Percentiles rank a stretch among this genome's conserved stretches.
Evolutionary conservation across 2,329 filamentous ascomycete species (phyloP).

Genomic region (Arthrobotrys sphaeroides): DNA sequence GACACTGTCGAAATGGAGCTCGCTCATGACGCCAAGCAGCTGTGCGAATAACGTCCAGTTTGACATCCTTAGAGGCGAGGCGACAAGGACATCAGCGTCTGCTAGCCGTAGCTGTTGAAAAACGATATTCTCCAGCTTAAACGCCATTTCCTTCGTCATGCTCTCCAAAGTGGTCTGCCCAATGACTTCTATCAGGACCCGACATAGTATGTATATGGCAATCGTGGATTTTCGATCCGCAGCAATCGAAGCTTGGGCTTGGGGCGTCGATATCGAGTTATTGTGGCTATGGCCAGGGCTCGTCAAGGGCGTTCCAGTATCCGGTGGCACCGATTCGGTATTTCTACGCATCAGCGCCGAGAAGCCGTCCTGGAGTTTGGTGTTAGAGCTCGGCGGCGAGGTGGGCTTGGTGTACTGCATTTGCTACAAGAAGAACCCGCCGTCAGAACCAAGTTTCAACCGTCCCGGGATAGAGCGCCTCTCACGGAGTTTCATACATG

Average conservation of each 20-base stretch:
- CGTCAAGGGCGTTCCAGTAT: conserved; percentile 18
- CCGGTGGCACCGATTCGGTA: conserved; percentile 33
- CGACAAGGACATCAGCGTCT: conserved; percentile 79
- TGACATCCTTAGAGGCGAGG: conserved; percentile 83
- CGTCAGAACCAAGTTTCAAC: background rate
- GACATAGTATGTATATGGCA: conserved; percentile 94
- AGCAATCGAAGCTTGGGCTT: conserved; percentile 57
- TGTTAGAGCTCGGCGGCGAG: conserved; percentile 44
- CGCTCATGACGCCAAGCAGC: conserved; percentile 94
- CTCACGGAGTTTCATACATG: conserved; percentile 46
- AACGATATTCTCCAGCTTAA: conserved; percentile 92
- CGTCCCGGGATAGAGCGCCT: background rate
- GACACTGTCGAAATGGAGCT: conserved; percentile 86
- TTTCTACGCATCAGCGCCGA: conserved; percentile 49
- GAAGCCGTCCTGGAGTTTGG: conserved; percentile 45
- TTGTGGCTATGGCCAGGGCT: conserved; percentile 41
- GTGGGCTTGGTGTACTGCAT: conserved; percentile 46
- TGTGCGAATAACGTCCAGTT: conserved; percentile 97
- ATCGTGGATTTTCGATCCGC: conserved; percentile 90
- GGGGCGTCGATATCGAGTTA: conserved; percentile 48
- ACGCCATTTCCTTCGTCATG: conserved; percentile 90
- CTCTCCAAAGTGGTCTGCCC: conserved; percentile 83
- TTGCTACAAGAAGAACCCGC: conserved; percentile 22
- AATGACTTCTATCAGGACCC: conserved; percentile 93
- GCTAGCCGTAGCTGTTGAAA: conserved; percentile 93